Percentiles rank a stretch among this genome's conserved stretches.
Conservation (phyloP, 768 basidiomycete species). For the Leucosporidium yakuticum region DNA sequence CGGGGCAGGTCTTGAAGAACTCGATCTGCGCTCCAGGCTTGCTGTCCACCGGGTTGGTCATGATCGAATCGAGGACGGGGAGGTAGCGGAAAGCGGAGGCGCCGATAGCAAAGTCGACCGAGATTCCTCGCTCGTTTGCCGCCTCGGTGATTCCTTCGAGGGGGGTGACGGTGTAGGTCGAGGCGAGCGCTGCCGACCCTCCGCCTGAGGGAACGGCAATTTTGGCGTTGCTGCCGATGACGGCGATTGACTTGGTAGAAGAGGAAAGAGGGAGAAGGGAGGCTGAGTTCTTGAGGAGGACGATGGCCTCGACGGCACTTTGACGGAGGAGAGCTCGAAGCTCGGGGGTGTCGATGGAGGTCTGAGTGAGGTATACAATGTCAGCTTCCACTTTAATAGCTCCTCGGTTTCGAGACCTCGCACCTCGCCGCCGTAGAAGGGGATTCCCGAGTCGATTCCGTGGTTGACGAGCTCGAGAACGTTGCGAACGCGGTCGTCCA, state of each 20-base stretch:
- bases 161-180: constrained; percentile 43
- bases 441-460: constrained; percentile 53
- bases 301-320: constrained; percentile 47
- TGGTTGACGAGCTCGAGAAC: constrained; percentile 52
- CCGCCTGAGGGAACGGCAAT: constrained; percentile 41
- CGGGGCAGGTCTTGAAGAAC: constrained; percentile 24
- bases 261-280: constrained; percentile 42
- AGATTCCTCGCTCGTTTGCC: constrained; percentile 36
- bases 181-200: constrained; percentile 43
- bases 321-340: constrained; percentile 48
- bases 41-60: background rate
- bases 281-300: constrained; percentile 50
- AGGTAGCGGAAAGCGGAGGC: constrained; percentile 29
- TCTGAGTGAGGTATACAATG: background rate
- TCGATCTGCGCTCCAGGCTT: constrained; percentile 15
- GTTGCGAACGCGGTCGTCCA: constrained; percentile 50
- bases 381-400: too few relatives aligned
- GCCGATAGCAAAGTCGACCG: constrained; percentile 26
- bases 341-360: constrained; percentile 45
- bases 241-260: constrained; percentile 34
- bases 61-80: constrained; percentile 26
- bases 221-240: constrained; percentile 43
- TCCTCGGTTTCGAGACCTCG: constrained; percentile 4
- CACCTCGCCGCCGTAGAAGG: constrained; percentile 53
- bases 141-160: constrained; percentile 41